Conservation (phyloP, 495 filamentous ascomycete genomes). For the Penicillium atrosanguineum region DNA sequence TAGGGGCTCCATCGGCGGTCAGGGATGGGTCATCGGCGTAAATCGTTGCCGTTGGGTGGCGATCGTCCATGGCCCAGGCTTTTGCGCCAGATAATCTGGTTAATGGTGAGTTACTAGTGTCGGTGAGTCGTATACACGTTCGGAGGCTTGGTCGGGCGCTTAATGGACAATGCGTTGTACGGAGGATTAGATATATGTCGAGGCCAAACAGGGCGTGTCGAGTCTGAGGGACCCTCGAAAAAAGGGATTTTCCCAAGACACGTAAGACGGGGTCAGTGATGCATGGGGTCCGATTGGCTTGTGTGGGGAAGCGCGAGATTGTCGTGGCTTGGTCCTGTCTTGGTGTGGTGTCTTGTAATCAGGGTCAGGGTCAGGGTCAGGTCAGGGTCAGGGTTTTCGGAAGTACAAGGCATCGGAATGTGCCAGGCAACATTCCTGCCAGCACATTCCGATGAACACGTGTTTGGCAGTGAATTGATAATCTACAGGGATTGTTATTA, state of each 20-base stretch:
- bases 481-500: not conserved
- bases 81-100: not conserved
- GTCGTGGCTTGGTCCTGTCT: not conserved
- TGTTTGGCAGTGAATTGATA: conserved; percentile 4
- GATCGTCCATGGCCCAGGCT: conserved; percentile 9
- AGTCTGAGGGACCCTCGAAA: not conserved
- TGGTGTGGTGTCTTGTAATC: not conserved
- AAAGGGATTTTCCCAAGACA: conserved; percentile 8
- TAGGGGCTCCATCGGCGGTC: conserved; percentile 2
- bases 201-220: not conserved
- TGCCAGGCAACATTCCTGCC: conserved; percentile 2
- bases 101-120: not conserved
- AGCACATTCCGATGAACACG: conserved; percentile 7
- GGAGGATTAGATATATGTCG: not conserved
- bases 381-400: not conserved
- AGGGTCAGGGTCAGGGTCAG: not conserved
- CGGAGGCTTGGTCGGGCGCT: not conserved
- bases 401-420: not conserved
- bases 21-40: conserved; percentile 3
- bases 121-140: not conserved
- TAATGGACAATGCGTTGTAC: not conserved
- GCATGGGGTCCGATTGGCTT: conserved; percentile 15
- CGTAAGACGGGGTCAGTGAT: conserved; percentile 17
- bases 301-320: conserved; percentile 16
- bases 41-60: conserved; percentile 11